Evolutionary conservation across 2,329 filamentous ascomycete species (phyloP).

Genomic region (Thermothelomyces thermophilus): DNA sequence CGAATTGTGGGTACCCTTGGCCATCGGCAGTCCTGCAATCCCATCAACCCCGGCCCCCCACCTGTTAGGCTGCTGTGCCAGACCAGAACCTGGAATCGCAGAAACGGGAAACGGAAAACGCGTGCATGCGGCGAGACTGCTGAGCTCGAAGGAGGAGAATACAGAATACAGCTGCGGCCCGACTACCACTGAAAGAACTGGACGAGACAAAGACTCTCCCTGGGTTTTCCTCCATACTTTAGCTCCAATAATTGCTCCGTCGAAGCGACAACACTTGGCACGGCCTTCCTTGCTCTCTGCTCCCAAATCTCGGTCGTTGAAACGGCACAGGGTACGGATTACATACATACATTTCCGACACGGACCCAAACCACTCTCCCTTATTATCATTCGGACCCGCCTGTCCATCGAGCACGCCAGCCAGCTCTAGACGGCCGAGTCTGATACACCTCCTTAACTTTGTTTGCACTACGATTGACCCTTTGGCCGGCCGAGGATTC

Average conservation of each 20-base stretch:
- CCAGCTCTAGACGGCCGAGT: conserved; percentile 15
- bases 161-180: conserved; percentile 3
- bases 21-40: conserved; percentile 6
- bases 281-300: neutral
- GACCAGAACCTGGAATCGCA: neutral
- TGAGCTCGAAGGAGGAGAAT: neutral
- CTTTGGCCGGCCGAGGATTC: neutral
- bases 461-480: conserved; percentile 1
- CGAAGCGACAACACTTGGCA: neutral
- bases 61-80: conserved; percentile 3
- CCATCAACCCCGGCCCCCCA: neutral
- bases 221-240: neutral
- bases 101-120: neutral
- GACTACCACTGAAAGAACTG: neutral
- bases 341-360: conserved; percentile 11
- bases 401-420: neutral
- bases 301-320: neutral
- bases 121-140: neutral
- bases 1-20: neutral
- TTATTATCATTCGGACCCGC: neutral
- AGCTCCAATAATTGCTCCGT: neutral
- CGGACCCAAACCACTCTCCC: neutral
- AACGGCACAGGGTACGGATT: conserved; percentile 3
- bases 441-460: conserved; percentile 14
- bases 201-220: neutral